These are phyloP conservation scores for Xerocomellus dryophilus DNA, from an alignment of 768 basidiomycete species.

Conservation along the genomic window DNA sequence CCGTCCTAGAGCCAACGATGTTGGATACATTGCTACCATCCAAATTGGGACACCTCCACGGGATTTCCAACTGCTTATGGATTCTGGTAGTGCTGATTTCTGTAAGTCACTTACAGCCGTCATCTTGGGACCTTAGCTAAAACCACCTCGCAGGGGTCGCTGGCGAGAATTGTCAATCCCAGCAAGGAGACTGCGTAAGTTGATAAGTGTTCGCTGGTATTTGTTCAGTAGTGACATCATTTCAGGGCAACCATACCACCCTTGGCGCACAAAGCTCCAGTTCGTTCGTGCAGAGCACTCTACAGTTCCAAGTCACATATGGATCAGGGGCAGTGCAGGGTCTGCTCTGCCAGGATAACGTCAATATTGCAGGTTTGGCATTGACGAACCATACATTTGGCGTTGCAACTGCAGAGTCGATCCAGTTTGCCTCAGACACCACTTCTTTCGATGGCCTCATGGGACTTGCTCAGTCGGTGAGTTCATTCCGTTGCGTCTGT, in stretches of 20 bases:
- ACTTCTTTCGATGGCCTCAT: conserved; percentile 71
- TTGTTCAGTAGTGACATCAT: conserved; percentile 20
- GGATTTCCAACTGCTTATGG: conserved; percentile 60
- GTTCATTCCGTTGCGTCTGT: conserved; percentile 24
- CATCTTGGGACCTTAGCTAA: not conserved
- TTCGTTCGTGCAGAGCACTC: conserved; percentile 52
- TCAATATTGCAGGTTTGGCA: conserved; percentile 59
- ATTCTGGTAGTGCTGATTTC: conserved; percentile 66
- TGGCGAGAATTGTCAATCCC: conserved; percentile 48
- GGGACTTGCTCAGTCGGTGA: conserved; percentile 71
- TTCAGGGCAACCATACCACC: conserved; percentile 61
- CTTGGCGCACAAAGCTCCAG: conserved; percentile 61
- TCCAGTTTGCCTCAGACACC: conserved; percentile 51
- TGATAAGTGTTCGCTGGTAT: not conserved
- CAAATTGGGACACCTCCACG: conserved; percentile 66
- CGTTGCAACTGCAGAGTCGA: conserved; percentile 54
- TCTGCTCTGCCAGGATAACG: conserved; percentile 56
- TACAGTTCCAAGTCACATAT: conserved; percentile 60
- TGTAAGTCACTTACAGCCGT: conserved; percentile 32
- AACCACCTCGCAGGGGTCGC: conserved; percentile 42
- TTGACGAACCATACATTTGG: conserved; percentile 66
- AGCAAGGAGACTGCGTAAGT: conserved; percentile 42
- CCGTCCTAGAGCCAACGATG: conserved; percentile 43
- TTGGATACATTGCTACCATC: conserved; percentile 56
- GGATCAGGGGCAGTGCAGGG: conserved; percentile 71